Evolutionary conservation across 2,329 filamentous ascomycete genomes (phyloP), one percentile per base, ranked within the genome.

Genomic region (Pseudopithomyces chartarum): DNA sequence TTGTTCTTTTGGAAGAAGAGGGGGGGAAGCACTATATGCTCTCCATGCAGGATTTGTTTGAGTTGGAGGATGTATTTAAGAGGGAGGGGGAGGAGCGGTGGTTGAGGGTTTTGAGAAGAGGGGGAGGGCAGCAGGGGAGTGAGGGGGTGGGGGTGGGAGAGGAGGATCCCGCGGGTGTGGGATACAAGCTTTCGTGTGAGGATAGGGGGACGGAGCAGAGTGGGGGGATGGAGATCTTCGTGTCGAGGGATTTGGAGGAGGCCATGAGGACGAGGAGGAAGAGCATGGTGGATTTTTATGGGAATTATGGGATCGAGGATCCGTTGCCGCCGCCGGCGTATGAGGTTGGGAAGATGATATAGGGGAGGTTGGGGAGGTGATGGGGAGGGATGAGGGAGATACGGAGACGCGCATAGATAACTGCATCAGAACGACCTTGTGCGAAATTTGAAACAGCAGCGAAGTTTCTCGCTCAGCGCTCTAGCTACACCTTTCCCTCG

Each of bases 171-270:
- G 70, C 70, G 0, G 73, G 70, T 0, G 73, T 75, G 2, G 71
- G 73, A 2, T 74, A 74, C 44, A 74, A 73, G 47, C 53, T 74
- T 26, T 68, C 66, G 13, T 68, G 66, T 6, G 70, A 73, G 48
- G 68, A 64, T 29, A 72, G 70, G 48, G 68, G 68, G 11, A 67
- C 66, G 0, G 70, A 73, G 48, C 68, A 73, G 61, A 73, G 70
- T 42, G 73, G 71, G 10, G 71, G 67, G 1, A 75, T 75, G 69
- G 70, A 75, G 33, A 70, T 75, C 17, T 74, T 68, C 51, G 66
- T 74, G n/a, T 66, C 63, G 6, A 61, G 64, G 36, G 66, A 73
- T 53, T 36, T 74, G 39, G 71, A 72, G 33, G 64, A 69, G 48
- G 69, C 69, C 1, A 75, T 74, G 73, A 59, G 57, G 29, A 42